Conservation (phyloP, 768 basidiomycete genomes). For the Boletus subcaerulescens region DNA sequence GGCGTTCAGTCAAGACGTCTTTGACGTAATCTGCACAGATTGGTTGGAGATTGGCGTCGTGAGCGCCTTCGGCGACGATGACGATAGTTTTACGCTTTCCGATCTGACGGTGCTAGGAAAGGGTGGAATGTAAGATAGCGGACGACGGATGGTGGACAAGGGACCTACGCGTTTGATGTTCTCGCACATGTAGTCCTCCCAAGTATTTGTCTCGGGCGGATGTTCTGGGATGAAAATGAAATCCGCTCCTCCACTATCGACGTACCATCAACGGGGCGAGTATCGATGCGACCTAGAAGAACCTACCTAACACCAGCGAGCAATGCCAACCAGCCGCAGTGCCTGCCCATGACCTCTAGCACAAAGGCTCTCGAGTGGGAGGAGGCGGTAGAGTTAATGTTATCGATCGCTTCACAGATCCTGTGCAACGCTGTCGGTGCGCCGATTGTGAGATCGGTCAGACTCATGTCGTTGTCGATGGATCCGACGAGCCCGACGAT, state of each 20-base stretch:
- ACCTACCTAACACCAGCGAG: slow-evolving; percentile 86
- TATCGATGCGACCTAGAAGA: neutral
- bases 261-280: slow-evolving; percentile 7
- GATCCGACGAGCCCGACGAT: slow-evolving; percentile 99
- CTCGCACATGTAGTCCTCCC: slow-evolving; percentile 84
- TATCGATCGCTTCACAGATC: slow-evolving; percentile 97
- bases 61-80: slow-evolving; percentile 96
- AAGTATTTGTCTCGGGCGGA: slow-evolving; percentile 62
- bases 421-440: slow-evolving; percentile 93
- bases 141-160: slow-evolving; percentile 2
- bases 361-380: slow-evolving; percentile 98
- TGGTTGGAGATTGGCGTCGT: slow-evolving; percentile 84
- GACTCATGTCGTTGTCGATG: slow-evolving; percentile 98
- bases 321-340: slow-evolving; percentile 97
- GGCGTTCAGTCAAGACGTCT: slow-evolving; percentile 77
- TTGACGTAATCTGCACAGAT: slow-evolving; percentile 92
- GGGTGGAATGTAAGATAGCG: neutral
- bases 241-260: slow-evolving; percentile 81
- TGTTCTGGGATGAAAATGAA: slow-evolving; percentile 97
- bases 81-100: slow-evolving; percentile 99
- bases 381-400: slow-evolving; percentile 94
- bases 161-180: slow-evolving; percentile 71
- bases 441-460: slow-evolving; percentile 97
- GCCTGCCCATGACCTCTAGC: slow-evolving; percentile 97
- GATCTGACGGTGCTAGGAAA: slow-evolving; percentile 72